These are phyloP conservation scores for Ophiocordyceps camponoti-rufipedis DNA, from an alignment of 2,329 filamentous ascomycete genomes.

Conservation along the genomic window DNA sequence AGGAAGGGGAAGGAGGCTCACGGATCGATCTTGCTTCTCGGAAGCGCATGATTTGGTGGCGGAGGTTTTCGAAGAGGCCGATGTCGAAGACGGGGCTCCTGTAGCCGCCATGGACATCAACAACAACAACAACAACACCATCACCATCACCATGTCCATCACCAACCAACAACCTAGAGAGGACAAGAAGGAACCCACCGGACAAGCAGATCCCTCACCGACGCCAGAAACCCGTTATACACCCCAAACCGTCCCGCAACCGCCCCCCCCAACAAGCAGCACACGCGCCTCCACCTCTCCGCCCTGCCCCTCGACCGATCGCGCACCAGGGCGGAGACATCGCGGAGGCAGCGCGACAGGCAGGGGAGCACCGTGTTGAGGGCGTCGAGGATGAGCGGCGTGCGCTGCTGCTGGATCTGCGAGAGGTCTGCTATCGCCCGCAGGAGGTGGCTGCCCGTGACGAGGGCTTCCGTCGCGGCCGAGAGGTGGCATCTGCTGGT, in stretches of 20 bases:
- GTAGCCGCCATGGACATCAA: too few species aligned
- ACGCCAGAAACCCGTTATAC: constrained; percentile 34
- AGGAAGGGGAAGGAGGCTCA: constrained; percentile 12
- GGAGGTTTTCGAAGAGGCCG: constrained; percentile 31
- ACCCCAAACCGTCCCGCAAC: constrained; percentile 24
- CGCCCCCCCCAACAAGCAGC: constrained; percentile 5
- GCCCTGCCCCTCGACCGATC: constrained; percentile 27
- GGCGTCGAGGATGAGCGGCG: constrained; percentile 33
- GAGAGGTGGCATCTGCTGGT: constrained; percentile 22
- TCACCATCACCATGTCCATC: too few species aligned
- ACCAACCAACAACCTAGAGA: too few species aligned
- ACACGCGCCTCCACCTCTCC: constrained; percentile 40
- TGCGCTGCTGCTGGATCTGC: constrained; percentile 28
- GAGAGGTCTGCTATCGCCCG: constrained; percentile 36
- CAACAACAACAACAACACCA: too few species aligned
- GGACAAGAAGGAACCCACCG: too few species aligned
- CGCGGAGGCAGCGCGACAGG: constrained; percentile 29
- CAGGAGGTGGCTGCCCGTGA: constrained; percentile 23
- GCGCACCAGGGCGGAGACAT: constrained; percentile 33
- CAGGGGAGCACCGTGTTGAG: constrained; percentile 39
- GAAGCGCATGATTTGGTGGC: constrained; percentile 29
- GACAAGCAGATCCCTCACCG: constrained; percentile 30
- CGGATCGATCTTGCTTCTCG: constrained; percentile 34
- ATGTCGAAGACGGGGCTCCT: constrained; percentile 33
- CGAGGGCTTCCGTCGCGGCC: constrained; percentile 28